phyloP scores from a whole-genome alignment of 2,329 filamentous ascomycete genomes.

The Talaromyces sp. region DNA sequence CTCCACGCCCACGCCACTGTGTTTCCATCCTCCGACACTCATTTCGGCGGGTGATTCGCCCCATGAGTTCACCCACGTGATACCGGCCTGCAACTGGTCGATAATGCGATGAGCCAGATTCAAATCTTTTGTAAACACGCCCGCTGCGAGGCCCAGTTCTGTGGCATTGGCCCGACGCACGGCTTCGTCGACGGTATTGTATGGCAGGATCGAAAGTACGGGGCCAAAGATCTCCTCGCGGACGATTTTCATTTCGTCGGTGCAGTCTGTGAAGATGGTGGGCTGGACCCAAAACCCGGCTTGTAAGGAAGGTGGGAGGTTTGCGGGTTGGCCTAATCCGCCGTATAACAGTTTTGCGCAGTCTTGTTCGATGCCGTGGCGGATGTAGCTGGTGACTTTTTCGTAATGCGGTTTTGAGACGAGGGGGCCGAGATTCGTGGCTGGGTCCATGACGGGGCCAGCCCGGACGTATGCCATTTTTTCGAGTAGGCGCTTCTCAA shows the following conservation, averaged over 20 bases:
- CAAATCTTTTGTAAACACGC: slow-evolving; percentile 73
- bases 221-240: slow-evolving; percentile 85
- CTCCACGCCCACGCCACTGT: slow-evolving; percentile 81
- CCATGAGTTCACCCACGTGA: slow-evolving; percentile 92
- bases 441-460: slow-evolving; percentile 64
- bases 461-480: slow-evolving; percentile 66
- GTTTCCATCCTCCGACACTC: slow-evolving; percentile 88
- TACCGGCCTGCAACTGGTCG: slow-evolving; percentile 68
- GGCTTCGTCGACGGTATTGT: slow-evolving; percentile 64
- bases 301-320: slow-evolving; percentile 44
- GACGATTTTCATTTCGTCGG: slow-evolving; percentile 71
- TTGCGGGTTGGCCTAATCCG: slow-evolving; percentile 54
- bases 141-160: slow-evolving; percentile 71
- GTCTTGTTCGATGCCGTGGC: slow-evolving; percentile 66
- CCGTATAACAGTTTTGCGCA: slow-evolving; percentile 68
- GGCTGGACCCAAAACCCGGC: slow-evolving; percentile 79
- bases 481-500: slow-evolving; percentile 63
- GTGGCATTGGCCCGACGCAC: slow-evolving; percentile 70
- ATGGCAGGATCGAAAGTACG: slow-evolving; percentile 74
- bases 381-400: slow-evolving; percentile 74
- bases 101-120: slow-evolving; percentile 68
- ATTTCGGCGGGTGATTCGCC: slow-evolving; percentile 89
- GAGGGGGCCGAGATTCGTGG: slow-evolving; percentile 78
- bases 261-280: slow-evolving; percentile 82
- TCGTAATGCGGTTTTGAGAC: slow-evolving; percentile 68